Conservation (phyloP, 2,329 filamentous ascomycete genomes). For the Calonectria ilicicola region DNA sequence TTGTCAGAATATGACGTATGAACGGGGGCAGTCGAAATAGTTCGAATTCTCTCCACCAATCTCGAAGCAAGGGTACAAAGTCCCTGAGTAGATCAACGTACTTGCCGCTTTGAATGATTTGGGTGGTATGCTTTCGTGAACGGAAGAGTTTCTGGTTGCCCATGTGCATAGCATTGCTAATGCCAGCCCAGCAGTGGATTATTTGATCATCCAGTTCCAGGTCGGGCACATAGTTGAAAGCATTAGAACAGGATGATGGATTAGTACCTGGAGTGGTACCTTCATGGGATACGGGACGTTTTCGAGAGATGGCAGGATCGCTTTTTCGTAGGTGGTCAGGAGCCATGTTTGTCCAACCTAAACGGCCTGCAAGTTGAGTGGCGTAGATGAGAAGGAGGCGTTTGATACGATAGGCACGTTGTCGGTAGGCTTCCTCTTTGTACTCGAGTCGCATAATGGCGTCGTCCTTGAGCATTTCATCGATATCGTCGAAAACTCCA, state of each 20-base stretch:
- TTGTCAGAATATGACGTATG: constrained; percentile 82
- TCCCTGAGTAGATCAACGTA: constrained; percentile 86
- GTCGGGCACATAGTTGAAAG: constrained; percentile 75
- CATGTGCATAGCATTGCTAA: constrained; percentile 91
- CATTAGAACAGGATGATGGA: constrained; percentile 65
- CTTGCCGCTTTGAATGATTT: constrained; percentile 86
- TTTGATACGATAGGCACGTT: constrained; percentile 84
- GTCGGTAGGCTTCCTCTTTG: constrained; percentile 81
- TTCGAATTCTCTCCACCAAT: constrained; percentile 88
- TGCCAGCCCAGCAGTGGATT: constrained; percentile 91
- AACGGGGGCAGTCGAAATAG: constrained; percentile 76
- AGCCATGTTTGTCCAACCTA: constrained; percentile 95
- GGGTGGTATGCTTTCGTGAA: constrained; percentile 87
- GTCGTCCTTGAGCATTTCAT: constrained; percentile 72
- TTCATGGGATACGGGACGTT: constrained; percentile 63
- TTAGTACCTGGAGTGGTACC: constrained; percentile 72
- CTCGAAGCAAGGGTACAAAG: constrained; percentile 81
- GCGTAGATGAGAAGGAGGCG: constrained; percentile 90
- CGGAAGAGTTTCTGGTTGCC: constrained; percentile 91
- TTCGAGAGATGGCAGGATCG: constrained; percentile 66
- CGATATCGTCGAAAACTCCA: constrained; percentile 93
- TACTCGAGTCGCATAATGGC: constrained; percentile 73
- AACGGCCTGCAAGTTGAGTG: constrained; percentile 90
- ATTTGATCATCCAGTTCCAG: constrained; percentile 76
- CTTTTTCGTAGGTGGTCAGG: constrained; percentile 73